These are phyloP conservation scores for Ogataea pignaliae DNA, from an alignment of 805 yeast genomes.

Conservation along the genomic window DNA sequence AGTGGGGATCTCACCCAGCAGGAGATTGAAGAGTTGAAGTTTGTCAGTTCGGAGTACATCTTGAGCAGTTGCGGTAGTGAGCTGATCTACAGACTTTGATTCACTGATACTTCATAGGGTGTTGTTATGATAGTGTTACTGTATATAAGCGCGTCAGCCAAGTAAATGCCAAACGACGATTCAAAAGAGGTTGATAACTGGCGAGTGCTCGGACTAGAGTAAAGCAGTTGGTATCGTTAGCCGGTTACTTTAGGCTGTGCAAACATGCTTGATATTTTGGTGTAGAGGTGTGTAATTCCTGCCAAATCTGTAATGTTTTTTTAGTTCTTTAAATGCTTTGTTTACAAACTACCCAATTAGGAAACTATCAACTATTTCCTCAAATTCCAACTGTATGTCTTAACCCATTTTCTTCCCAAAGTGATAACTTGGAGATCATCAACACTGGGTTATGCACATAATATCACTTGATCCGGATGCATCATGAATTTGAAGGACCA, in stretches of 20 bases:
- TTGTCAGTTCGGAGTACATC: slow-evolving; percentile 10
- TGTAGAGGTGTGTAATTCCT: slow-evolving; percentile 3
- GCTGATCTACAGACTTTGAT: slow-evolving; percentile 8
- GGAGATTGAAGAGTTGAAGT: slow-evolving; percentile 12
- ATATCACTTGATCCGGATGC: too few relatives aligned
- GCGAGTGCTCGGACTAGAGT: too few relatives aligned
- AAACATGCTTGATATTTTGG: too few relatives aligned
- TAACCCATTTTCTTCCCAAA: not conserved
- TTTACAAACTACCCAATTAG: slow-evolving; percentile 20
- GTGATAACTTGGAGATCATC: not conserved
- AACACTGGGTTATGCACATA: too few relatives aligned
- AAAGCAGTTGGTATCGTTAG: too few relatives aligned
- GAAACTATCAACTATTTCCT: slow-evolving; percentile 6
- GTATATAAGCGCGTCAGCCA: too few relatives aligned
- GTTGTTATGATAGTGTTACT: too few relatives aligned
- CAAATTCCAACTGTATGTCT: not conserved
- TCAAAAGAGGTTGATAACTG: too few relatives aligned
- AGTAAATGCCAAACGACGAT: too few relatives aligned
- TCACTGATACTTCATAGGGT: not conserved
- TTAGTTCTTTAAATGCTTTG: slow-evolving; percentile 3
- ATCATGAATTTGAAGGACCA: too few relatives aligned
- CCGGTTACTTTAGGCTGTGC: too few relatives aligned
- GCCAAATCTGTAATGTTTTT: too few relatives aligned
- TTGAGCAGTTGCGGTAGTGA: slow-evolving; percentile 14
- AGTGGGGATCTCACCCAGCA: slow-evolving; percentile 3